Base-by-base conservation (phyloP, 805 yeast genomes). In the Myxozyma melibiosi region DNA sequence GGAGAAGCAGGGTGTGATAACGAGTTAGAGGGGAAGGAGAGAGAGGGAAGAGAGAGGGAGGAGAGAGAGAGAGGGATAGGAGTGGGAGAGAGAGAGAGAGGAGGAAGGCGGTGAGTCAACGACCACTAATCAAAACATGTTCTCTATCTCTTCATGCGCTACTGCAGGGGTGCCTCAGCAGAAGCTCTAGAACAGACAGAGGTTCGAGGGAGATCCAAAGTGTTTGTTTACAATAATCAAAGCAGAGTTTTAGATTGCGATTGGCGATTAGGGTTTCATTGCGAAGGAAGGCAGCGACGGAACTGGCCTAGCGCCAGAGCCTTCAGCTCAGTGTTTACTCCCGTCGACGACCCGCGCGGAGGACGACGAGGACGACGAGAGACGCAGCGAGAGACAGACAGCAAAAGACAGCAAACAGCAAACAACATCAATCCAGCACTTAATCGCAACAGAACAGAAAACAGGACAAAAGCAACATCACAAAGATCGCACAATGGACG, bases 1-100 rank as follows among this genome's bases (percentile, higher is more conserved):
- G 35, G 31, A 41, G n/a, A 4, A 27, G 33, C 42, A 35, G 42
- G 51, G 51, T 8, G 42, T 46, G 42, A 37, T 7, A 14, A 20
- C 44, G 22, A 14, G 28, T 5, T 31, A 37, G 30, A 7, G 4
- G 7, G 7, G 46, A 16, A 4, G 27, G 13, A 27, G 22, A 25
- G 16, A 30, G 47, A 30, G n/a, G 33, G 33, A 7, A 25, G 25
- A 9, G 8, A 11, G 14, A 38, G 42, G 27, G 22, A 18, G n/a
- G n/a, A n/a, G n/a, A n/a, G n/a, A n/a, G n/a, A n/a, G n/a, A n/a
- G n/a, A n/a, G n/a, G n/a, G n/a, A n/a, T n/a, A n/a, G n/a, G n/a
- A n/a, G n/a, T n/a, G n/a, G n/a, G n/a, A n/a, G n/a, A n/a, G n/a
- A n/a, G n/a, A n/a, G n/a, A n/a, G n/a, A n/a, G n/a, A n/a, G n/a